phyloP scores from a whole-genome alignment of 306 rosid species.

The Coriaria nepalensis region DNA sequence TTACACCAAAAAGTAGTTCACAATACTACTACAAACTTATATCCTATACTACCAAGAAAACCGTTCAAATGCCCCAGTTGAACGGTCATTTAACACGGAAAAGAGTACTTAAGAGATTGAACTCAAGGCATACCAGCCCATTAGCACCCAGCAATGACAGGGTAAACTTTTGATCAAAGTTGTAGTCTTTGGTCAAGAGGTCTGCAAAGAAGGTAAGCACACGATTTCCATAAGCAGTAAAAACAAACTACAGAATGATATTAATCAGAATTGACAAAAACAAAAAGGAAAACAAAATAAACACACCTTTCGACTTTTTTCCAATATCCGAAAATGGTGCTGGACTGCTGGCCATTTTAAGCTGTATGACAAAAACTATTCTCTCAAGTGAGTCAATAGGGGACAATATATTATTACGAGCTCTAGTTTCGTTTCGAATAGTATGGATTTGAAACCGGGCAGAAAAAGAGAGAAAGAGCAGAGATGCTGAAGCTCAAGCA shows the following conservation, averaged over 20 bases:
- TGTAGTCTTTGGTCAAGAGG: constrained; percentile 77
- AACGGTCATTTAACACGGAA: too few relatives aligned
- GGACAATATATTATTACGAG: background rate
- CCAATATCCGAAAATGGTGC: constrained; percentile 87
- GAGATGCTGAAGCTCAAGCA: too few relatives aligned
- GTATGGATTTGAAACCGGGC: too few relatives aligned
- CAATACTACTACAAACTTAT: constrained; percentile 2
- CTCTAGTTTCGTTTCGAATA: too few relatives aligned
- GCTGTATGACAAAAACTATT: constrained; percentile 16
- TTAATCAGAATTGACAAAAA: background rate
- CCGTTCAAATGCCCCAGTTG: too few relatives aligned
- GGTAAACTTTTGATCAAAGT: constrained; percentile 69
- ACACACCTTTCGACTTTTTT: constrained; percentile 69
- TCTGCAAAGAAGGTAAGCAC: constrained; percentile 31
- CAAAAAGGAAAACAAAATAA: background rate
- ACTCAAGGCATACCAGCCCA: constrained; percentile 52
- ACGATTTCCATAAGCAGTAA: background rate
- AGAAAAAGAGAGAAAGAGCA: too few relatives aligned
- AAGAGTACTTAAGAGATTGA: background rate
- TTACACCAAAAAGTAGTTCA: background rate
- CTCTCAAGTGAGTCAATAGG: constrained; percentile 6
- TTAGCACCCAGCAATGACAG: constrained; percentile 46
- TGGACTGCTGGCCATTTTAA: constrained; percentile 65
- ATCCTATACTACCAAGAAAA: background rate
- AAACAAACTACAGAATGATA: background rate